Conservation (phyloP, 495 filamentous ascomycete genomes). For the Trichoderma erinaceum region DNA sequence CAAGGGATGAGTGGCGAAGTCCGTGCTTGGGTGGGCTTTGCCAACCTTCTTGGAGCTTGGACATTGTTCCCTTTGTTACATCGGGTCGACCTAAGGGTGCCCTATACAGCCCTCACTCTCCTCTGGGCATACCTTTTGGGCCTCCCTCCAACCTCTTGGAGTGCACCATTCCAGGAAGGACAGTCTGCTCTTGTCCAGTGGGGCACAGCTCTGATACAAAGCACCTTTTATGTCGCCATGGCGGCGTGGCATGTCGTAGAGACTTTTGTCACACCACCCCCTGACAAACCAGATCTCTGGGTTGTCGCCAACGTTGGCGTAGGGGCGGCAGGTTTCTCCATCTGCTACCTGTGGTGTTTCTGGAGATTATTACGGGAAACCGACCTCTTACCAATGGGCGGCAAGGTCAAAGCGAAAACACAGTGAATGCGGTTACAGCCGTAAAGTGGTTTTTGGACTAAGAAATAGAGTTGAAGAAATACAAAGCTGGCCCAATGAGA, state of each 20-base stretch:
- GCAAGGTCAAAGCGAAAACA: conserved; percentile 34
- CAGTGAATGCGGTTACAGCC: conserved; percentile 21
- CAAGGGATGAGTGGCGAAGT: conserved; percentile 67
- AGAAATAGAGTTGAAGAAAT: neutral
- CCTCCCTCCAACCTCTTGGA: conserved; percentile 68
- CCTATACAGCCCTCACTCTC: conserved; percentile 74
- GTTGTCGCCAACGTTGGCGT: conserved; percentile 82
- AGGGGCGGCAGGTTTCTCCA: conserved; percentile 74
- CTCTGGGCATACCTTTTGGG: conserved; percentile 90
- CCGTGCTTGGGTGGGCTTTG: conserved; percentile 87
- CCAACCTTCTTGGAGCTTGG: conserved; percentile 86
- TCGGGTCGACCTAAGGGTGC: conserved; percentile 74
- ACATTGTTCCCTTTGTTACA: conserved; percentile 88
- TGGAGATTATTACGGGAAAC: conserved; percentile 63
- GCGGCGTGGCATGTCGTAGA: conserved; percentile 73
- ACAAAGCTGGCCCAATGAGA: neutral
- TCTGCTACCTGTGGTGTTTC: conserved; percentile 88
- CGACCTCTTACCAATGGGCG: conserved; percentile 29
- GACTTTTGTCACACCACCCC: conserved; percentile 56
- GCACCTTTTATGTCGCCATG: conserved; percentile 70
- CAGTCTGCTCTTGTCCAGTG: conserved; percentile 41
- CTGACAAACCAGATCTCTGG: conserved; percentile 85
- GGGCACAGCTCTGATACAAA: conserved; percentile 61
- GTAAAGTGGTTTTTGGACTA: neutral
- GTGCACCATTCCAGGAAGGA: conserved; percentile 52